Conservation (phyloP, 176 grass and related monocot genomes). For the Musa beccarii region DNA sequence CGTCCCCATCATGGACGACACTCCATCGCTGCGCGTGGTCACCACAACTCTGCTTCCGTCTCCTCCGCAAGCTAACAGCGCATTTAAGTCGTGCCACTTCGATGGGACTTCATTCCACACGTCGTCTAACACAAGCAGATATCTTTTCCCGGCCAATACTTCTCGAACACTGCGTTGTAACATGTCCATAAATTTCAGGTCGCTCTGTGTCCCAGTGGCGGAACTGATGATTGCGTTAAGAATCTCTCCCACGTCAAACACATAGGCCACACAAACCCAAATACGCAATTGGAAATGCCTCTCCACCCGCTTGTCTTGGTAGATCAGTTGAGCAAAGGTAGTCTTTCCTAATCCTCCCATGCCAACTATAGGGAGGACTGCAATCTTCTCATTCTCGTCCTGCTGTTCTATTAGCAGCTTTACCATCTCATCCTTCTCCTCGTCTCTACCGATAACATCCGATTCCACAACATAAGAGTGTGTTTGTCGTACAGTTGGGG, state of each 20-base stretch:
- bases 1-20: conserved; percentile 15
- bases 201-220: not conserved
- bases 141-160: not conserved
- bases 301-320: conserved; percentile 1
- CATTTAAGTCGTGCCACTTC: conserved; percentile 19
- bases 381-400: not conserved
- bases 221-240: conserved; percentile 18
- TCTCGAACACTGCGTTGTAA: not conserved
- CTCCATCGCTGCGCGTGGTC: conserved; percentile 15
- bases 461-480: conserved; percentile 12
- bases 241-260: conserved; percentile 14
- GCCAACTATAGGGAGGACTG: conserved; percentile 27
- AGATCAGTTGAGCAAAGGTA: conserved; percentile 33
- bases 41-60: conserved; percentile 23
- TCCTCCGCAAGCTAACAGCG: conserved; percentile 1
- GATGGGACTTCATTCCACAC: conserved; percentile 23
- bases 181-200: not conserved
- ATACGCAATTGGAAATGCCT: conserved; percentile 21
- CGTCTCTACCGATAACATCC: conserved; percentile 17
- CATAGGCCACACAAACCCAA: conserved; percentile 32
- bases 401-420: conserved; percentile 2
- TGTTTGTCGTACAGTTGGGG: not conserved
- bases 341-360: conserved; percentile 48
- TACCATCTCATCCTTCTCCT: conserved; percentile 28
- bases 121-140: conserved; percentile 25